Base-by-base conservation (phyloP, 768 basidiomycete genomes). In the Rhizopogon roseolus region DNA sequence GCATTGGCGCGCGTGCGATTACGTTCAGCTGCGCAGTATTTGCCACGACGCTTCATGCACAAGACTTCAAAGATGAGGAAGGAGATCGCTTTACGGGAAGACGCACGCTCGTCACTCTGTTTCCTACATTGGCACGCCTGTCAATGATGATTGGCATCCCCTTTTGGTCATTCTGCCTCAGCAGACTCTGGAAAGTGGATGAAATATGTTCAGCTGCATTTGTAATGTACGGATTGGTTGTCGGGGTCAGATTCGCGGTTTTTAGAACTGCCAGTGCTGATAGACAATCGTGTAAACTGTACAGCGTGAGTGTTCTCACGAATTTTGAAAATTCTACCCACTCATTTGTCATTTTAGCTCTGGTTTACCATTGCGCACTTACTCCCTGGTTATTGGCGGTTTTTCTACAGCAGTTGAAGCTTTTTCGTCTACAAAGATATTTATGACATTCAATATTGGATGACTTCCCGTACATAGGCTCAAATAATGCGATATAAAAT, bases 81-180 rank as follows among this genome's bases (percentile, higher is more conserved):
- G 75, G 75, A 4, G 75, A 75, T 50, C 44, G 51, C 4, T 55
- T 57, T 1, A 52, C 59, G 7, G 70, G 69, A 5, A 62, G 75
- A 17, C 39, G 56, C 4, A 76, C 75, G 0, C 54, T 76, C 28
- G 74, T 75, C 6, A 70, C 76, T 46, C 64, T 65, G 6, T 62
- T 66, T 6, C 75, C 75, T 10, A 54, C 17, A 9, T 36, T 52
- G n/a, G 50, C 34, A 13, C 53, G 53, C n/a, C 19, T 38, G 9
- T 51, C 48, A 4, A 54, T 54, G 34, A 4, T 52, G 53, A 22
- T 54, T 6, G 49, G 46, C n/a, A 25, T 54, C 25, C 53, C 50
- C 19, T 32, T 54, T 22, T 54, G 53, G 53, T 54, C 53, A 4
- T 37, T 52, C 25, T 52, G 36, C 28, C 53, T 54, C 25, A 51